Percentiles rank a stretch among this genome's conserved stretches.
These are phyloP conservation scores for Arthroderma sp. DNA, from an alignment of 2,329 filamentous ascomycete genomes.

Conservation along the genomic window DNA sequence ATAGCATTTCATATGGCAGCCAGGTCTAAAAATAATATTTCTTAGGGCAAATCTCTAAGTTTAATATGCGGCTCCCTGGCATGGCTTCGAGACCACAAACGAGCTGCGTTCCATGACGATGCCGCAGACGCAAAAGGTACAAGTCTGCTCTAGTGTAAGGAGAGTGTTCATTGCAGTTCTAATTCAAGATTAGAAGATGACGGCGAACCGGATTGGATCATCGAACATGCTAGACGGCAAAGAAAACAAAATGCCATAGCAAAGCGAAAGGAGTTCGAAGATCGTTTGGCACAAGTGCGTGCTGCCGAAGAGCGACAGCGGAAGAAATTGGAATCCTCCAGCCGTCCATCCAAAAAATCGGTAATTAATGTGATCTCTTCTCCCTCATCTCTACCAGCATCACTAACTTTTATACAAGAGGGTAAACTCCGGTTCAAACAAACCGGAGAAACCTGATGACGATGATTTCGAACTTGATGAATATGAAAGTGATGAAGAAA, in stretches of 20 bases:
- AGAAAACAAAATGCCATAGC: conserved; percentile 53
- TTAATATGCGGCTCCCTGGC: conserved; percentile 80
- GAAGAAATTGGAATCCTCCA: conserved; percentile 37
- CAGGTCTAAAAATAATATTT: too few relatives aligned
- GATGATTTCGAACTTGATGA: conserved; percentile 57
- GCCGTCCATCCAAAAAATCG: conserved; percentile 35
- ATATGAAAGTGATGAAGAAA: conserved; percentile 52
- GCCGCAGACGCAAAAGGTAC: conserved; percentile 25
- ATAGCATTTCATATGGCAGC: too few relatives aligned
- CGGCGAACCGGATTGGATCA: conserved; percentile 73
- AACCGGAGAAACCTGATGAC: not conserved
- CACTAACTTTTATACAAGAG: not conserved
- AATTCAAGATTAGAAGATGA: conserved; percentile 19
- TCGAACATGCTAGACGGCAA: conserved; percentile 59
- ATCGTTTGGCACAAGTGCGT: conserved; percentile 51
- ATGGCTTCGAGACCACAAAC: conserved; percentile 77
- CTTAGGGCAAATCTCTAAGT: conserved; percentile 74
- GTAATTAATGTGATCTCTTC: conserved; percentile 15
- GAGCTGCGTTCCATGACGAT: conserved; percentile 43
- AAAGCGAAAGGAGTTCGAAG: conserved; percentile 60
- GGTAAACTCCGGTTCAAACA: too few relatives aligned
- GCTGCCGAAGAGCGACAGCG: conserved; percentile 48
- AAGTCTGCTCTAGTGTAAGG: not conserved
- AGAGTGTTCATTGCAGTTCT: not conserved
- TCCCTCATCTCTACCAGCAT: not conserved